These are phyloP conservation scores for Fusarium dlaminii DNA, from an alignment of 2,329 filamentous ascomycete species.

Conservation along the genomic window DNA sequence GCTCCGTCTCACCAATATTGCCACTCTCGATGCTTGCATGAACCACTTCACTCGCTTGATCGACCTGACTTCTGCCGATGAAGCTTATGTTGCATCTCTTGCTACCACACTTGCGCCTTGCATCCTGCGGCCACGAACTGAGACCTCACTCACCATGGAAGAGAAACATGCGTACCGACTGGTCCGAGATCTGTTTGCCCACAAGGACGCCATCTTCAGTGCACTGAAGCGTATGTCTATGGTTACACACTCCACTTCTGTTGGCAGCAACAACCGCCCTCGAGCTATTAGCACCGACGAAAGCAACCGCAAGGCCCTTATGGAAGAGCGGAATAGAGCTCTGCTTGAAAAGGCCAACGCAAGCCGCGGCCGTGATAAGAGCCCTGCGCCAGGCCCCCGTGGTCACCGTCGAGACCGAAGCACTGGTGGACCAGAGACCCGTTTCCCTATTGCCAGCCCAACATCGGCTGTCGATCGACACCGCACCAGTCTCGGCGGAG, in stretches of 20 bases:
- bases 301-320: constrained; percentile 90
- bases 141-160: constrained; percentile 93
- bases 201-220: constrained; percentile 95
- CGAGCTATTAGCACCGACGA: constrained; percentile 95
- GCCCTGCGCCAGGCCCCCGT: constrained; percentile 71
- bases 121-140: constrained; percentile 84
- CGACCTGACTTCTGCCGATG: constrained; percentile 94
- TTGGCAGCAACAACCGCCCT: constrained; percentile 66
- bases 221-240: constrained; percentile 91
- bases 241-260: constrained; percentile 70
- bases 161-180: constrained; percentile 93
- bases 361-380: constrained; percentile 76
- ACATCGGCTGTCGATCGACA: constrained; percentile 63
- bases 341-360: constrained; percentile 74
- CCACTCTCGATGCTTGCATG: constrained; percentile 97
- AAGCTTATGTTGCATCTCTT: constrained; percentile 80
- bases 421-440: constrained; percentile 75
- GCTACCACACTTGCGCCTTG: constrained; percentile 82
- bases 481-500: constrained; percentile 58
- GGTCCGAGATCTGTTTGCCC: constrained; percentile 88
- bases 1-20: constrained; percentile 94
- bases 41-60: constrained; percentile 98
- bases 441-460: constrained; percentile 84
- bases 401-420: constrained; percentile 84
- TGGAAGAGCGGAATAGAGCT: constrained; percentile 91